Base-by-base conservation (phyloP, 352 stramenopile species). In the Phytophthora sp. region DNA sequence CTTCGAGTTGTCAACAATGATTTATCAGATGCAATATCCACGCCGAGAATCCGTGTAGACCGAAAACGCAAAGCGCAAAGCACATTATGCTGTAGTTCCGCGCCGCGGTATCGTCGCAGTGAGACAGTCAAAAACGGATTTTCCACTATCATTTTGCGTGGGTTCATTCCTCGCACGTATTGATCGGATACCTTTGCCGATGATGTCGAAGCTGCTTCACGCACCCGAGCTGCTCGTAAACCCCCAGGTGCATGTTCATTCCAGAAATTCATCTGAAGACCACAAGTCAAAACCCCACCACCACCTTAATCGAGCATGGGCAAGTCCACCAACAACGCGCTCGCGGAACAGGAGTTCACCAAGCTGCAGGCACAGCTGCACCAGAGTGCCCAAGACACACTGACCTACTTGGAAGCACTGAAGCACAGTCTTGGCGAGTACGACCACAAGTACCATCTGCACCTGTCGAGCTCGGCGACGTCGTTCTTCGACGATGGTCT, bases 281-380 rank as follows among this genome's bases (percentile, higher is more conserved):
- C 49, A 32, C 32, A 60, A 31, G 35, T 37, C 41, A 13, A 51
- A 44, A 43, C 17, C n/a, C 8, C 11, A 11, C 26, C 27, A 26
- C n/a, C 24, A 31, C 20, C 52, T 30, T 10, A n/a, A 26, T 46
- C 49, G 20, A 57, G 11, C 32, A 73, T 74, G 52, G 50, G 61
- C 44, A 74, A 74, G 43, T 48, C 59, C 15, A 34, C 31, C 37
- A 51, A 23, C 20, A 54, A 46, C n/a, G 26, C 48, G 21, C 21
- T 64, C 9, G 24, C 39, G 4, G 42, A 72, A 31, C 61, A 75
- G 23, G 61, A 72, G 23, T 56, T 64, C 27, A 61, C 55, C 17
- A 75, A 71, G 30, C 44, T 75, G 26, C 61, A 67, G 21, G 39
- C 61, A 13, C 66, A 64, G 12, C 37, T 75, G 27, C 57, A 72